phyloP scores from a whole-genome alignment of 306 rosid species.

The Gillenia trifoliata region DNA sequence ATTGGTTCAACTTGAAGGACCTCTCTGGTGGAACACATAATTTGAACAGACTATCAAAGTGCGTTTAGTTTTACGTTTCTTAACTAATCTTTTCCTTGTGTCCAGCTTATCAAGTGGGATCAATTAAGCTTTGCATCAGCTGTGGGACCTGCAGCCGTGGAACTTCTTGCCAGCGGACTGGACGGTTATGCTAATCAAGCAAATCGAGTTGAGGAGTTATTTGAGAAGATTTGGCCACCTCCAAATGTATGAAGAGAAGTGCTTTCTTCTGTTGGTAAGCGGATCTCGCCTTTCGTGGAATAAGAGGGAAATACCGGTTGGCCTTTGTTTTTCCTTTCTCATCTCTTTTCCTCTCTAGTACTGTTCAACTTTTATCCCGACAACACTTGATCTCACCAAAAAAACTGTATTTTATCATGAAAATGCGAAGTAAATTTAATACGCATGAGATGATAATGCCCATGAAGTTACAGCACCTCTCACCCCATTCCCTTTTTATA shows the following conservation, averaged over 20 bases:
- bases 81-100: slow-evolving; percentile 23
- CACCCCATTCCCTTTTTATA: no score
- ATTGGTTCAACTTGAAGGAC: neutral
- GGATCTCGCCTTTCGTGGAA: slow-evolving; percentile 25
- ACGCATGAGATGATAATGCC: neutral
- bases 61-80: neutral
- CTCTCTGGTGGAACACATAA: neutral
- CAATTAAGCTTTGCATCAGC: slow-evolving; percentile 62
- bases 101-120: slow-evolving; percentile 84
- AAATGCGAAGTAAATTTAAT: neutral
- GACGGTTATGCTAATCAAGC: slow-evolving; percentile 84
- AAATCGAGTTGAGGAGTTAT: slow-evolving; percentile 73
- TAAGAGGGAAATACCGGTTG: slow-evolving; percentile 16
- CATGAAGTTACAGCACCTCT: neutral
- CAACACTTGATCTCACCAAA: neutral
- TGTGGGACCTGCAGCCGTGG: slow-evolving; percentile 84
- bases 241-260: slow-evolving; percentile 67
- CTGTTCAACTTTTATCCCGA: neutral
- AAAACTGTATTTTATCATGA: neutral
- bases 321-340: neutral
- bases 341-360: neutral
- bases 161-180: slow-evolving; percentile 75
- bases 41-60: neutral
- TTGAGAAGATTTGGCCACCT: slow-evolving; percentile 93
- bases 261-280: slow-evolving; percentile 3